These are phyloP conservation scores for Eucalyptus virginea DNA, from an alignment of 345 rosid species.

Conservation along the genomic window DNA sequence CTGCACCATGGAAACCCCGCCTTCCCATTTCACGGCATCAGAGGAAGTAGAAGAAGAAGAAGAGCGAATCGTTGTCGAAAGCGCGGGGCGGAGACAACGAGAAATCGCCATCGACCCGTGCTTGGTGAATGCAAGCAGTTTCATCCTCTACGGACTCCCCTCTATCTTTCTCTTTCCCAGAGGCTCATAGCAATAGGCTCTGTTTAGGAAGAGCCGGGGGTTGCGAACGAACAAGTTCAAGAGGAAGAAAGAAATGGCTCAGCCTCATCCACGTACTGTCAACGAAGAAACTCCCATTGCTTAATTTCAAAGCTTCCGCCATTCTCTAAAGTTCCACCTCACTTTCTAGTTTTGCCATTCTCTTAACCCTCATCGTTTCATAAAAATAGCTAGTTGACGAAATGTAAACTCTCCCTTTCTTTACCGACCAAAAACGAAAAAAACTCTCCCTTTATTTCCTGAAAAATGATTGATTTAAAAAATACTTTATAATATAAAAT, in stretches of 20 bases:
- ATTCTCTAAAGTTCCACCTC: not conserved
- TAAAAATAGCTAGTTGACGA: too few species aligned
- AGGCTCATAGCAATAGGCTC: not conserved
- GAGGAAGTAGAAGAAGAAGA: not conserved
- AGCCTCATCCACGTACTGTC: not conserved
- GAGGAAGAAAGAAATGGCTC: not conserved
- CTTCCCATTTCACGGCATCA: slow-evolving; percentile 34
- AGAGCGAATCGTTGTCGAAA: slow-evolving; percentile 1
- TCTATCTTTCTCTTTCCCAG: not conserved
- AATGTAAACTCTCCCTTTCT: too few species aligned
- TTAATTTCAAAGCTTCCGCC: not conserved
- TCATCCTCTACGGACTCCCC: not conserved
- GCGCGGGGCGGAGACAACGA: not conserved
- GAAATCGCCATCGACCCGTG: not conserved
- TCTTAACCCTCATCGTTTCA: not conserved
- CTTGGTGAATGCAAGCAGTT: not conserved
- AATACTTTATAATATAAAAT: too few species aligned
- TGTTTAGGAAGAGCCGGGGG: not conserved
- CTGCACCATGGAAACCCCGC: slow-evolving; percentile 85
- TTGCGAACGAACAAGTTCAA: not conserved
- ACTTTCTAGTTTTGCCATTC: not conserved
- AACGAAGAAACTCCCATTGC: not conserved
- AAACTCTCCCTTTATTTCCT: too few species aligned
- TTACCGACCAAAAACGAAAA: too few species aligned
- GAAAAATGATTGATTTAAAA: too few species aligned